Evolutionary conservation across 106 monocot genomes (phyloP), one percentile per base, ranked within the genome.

Genomic region (Dioscorea alata): DNA sequence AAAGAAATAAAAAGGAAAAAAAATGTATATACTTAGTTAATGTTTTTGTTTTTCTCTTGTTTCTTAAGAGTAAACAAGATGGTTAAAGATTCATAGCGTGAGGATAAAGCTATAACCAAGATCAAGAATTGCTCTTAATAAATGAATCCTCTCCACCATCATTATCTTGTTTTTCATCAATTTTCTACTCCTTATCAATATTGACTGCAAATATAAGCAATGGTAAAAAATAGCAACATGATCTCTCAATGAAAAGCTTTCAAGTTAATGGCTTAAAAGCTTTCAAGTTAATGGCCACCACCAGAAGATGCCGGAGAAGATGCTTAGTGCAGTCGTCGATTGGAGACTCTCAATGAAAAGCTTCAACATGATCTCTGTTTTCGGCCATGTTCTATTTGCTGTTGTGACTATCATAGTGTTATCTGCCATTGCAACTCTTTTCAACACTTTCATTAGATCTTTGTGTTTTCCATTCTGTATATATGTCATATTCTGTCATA

Each of bases 41-140:
- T n/a, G n/a, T n/a, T n/a, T n/a, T n/a, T n/a, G n/a, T n/a, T n/a
- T n/a, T n/a, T n/a, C n/a, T n/a, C n/a, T n/a, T n/a, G n/a, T 28
- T 28, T 28, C 3, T 28, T 28, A 0, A 2, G 6, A 42, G 42
- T 8, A 42, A 34, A 7, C 3, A 42, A 42, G 10, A 1, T 8
- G 42, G 42, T 42, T 42, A 5, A 42, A 6, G 42, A 49, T 66
- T 17, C 23, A 35, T 77, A 80, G 81, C 72, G 85, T 77, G 71
- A 67, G 81, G 20, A 85, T 32, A 50, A 85, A 85, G 68, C 58
- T 78, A 64, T 85, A 85, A 16, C 85, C 85, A 12, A 81, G 60
- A 75, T 81, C 71, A 7, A 85, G 54, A 61, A 85, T 71, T 1
- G 32, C 17, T 3, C 59, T 34, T 10, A 81, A 74, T 20, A 85